A percentile compares a stretch with the other conserved stretches of the same genome.
These are phyloP conservation scores for Jamesozyma spencerorum DNA, from an alignment of 805 yeast genomes.

Conservation along the genomic window DNA sequence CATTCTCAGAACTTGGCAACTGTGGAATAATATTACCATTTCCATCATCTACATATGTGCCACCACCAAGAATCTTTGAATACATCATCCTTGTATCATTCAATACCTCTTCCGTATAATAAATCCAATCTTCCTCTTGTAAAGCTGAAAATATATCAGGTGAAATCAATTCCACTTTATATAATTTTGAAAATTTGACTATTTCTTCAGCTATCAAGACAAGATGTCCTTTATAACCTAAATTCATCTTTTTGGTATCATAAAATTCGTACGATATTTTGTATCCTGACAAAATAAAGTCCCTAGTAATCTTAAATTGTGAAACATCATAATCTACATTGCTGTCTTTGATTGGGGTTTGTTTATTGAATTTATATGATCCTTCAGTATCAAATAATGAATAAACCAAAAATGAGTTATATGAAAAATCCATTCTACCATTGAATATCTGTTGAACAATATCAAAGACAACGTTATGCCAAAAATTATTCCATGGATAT, in stretches of 20 bases:
- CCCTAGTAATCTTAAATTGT: constrained; percentile 47
- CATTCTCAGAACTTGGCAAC: constrained; percentile 6
- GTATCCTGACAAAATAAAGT: constrained; percentile 54
- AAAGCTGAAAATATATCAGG: constrained; percentile 20
- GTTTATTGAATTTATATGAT: constrained; percentile 6
- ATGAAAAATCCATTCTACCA: constrained; percentile 75
- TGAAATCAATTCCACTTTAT: constrained; percentile 25
- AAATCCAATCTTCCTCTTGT: constrained; percentile 21
- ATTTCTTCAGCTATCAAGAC: constrained; percentile 91
- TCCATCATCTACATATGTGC: constrained; percentile 23
- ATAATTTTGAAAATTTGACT: constrained; percentile 60
- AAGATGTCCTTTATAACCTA: constrained; percentile 93
- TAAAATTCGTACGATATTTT: constrained; percentile 50
- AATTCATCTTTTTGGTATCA: constrained; percentile 49
- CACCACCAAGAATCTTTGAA: constrained; percentile 28
- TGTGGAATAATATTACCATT: constrained; percentile 19
- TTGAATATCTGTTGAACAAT: constrained; percentile 87
- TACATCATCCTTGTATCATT: constrained; percentile 27
- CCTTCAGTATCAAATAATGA: constrained; percentile 18
- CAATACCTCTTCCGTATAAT: constrained; percentile 23
- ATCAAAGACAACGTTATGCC: constrained; percentile 94
- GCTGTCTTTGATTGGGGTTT: constrained; percentile 33
- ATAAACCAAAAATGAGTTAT: constrained; percentile 60
- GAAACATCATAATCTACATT: neutral
- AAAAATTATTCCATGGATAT: constrained; percentile 92